A percentile compares a stretch with the other conserved stretches of the same genome.
Conservation (phyloP, 345 rosid genomes). For the Carallia brachiata region DNA sequence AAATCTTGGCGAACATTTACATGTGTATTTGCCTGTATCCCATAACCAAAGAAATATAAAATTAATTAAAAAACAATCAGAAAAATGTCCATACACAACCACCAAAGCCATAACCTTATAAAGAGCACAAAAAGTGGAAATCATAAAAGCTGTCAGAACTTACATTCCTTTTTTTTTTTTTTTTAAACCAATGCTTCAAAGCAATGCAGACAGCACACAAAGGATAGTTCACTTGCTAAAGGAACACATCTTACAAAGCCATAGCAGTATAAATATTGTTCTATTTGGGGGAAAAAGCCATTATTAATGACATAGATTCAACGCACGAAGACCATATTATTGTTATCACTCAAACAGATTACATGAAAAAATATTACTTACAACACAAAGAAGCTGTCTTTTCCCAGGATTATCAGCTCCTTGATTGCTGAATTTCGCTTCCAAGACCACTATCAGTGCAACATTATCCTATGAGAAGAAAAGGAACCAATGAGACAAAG, state of each 20-base stretch:
- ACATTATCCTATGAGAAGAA: slow-evolving; percentile 68
- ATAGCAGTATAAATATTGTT: too few species aligned
- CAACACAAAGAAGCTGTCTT: slow-evolving; percentile 93
- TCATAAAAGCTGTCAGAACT: too few species aligned
- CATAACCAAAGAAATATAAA: slow-evolving; percentile 20
- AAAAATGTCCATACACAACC: background rate
- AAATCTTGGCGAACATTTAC: slow-evolving; percentile 74
- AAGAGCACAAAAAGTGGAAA: too few species aligned
- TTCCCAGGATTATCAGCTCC: slow-evolving; percentile 80
- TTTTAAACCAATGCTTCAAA: too few species aligned
- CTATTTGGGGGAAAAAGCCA: too few species aligned
- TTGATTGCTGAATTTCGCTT: slow-evolving; percentile 87
- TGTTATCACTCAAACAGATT: background rate
- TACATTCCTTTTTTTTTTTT: too few species aligned
- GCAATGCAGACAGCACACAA: too few species aligned
- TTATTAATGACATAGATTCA: background rate
- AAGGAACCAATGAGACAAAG: slow-evolving; percentile 18
- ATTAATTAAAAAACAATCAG: slow-evolving; percentile 10
- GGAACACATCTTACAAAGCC: too few species aligned
- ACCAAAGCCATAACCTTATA: background rate
- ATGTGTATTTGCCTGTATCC: slow-evolving; percentile 88
- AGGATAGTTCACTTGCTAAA: too few species aligned
- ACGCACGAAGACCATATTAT: background rate
- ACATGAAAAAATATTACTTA: slow-evolving; percentile 32
- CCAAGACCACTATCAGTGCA: slow-evolving; percentile 85